Conservation (phyloP, 1,284 basidiomycete species). For the Rhodotorula sp. region DNA sequence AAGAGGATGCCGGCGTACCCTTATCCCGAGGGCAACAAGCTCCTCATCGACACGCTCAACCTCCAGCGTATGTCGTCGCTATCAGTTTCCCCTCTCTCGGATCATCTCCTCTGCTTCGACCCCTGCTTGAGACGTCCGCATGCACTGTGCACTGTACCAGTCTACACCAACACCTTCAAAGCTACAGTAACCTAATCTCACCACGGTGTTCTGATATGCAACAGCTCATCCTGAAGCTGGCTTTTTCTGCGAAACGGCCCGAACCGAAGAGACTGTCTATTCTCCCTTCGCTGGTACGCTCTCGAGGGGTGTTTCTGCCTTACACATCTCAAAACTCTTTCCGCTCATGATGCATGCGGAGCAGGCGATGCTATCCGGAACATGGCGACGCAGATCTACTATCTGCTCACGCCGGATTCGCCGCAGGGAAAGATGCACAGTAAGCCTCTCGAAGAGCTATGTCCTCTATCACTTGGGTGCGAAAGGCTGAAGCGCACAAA, state of each 20-base stretch:
- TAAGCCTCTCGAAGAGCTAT: not conserved
- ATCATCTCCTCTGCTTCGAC: not conserved
- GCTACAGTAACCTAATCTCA: no score
- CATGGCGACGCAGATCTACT: conserved; percentile 51
- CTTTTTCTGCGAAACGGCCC: conserved; percentile 53
- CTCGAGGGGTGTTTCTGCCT: not conserved
- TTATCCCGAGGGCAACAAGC: conserved; percentile 33
- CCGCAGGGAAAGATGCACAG: conserved; percentile 53
- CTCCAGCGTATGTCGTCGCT: conserved; percentile 28
- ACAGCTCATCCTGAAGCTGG: conserved; percentile 49
- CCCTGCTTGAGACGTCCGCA: not conserved
- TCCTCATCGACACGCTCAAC: conserved; percentile 41
- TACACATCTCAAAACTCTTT: not conserved
- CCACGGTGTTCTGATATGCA: not conserved
- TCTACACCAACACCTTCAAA: not conserved
- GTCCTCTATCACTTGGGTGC: not conserved
- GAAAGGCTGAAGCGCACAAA: not conserved
- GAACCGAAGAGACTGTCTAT: conserved; percentile 47
- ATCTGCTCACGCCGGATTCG: conserved; percentile 53
- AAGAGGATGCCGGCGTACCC: not conserved
- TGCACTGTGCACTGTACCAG: no score
- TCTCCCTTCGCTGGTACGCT: conserved; percentile 52
- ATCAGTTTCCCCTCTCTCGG: no score
- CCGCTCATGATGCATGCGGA: not conserved
- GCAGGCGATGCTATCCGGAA: conserved; percentile 44